Base-by-base conservation (phyloP, 139 green algal genomes). In the Edaphochlamys debaryana region DNA sequence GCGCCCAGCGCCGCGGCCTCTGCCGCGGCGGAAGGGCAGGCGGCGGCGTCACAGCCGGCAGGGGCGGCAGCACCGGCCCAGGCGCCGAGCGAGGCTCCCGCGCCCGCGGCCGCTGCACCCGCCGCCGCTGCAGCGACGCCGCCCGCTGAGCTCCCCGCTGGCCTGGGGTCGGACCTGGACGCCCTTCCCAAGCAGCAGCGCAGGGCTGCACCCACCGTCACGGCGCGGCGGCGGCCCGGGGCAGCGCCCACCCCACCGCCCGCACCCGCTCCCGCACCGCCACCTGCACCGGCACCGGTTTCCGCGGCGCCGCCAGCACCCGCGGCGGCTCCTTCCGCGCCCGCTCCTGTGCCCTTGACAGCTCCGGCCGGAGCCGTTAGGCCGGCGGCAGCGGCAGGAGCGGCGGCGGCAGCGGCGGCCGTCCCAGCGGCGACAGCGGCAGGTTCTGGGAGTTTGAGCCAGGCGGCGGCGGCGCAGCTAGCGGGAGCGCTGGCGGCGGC, bases 121-220 rank as follows among this genome's bases (percentile, higher is more conserved):
- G 15, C 34, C 8, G 8, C 34, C 70, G 20, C 20, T 13, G 20
- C 38, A 1, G 30, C 42, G 50, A 30, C 36, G 60, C 36, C 27
- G 20, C 64, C 9, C 29, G 30, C 4, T 7, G 15, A 67, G n/a
- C 30, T 30, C 36, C 40, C 27, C 1, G 40, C 23, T 23, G 74
- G 60, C 15, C 58, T 81, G 32, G 74, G 34, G 7, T 30, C 74
- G 2, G 74, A 81, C 30, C 40, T 81, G 30, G 74, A 63, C 4
- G 58, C 74, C 2, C 62, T 81, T 30, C 74, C 74, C 2, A 81
- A 81, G 74, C 74, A 72, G 56, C 74, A 81, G 56, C 74, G 74
- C 40, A 71, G 32, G 40, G 74, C 74, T 20, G 74, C 62, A 20
- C 74, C 74, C 41, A 71, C 11, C 1, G 32, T 78, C 25, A 30